Base-by-base conservation (phyloP, 2,329 filamentous ascomycete genomes). In the Ophiostoma novo-ulmi region DNA sequence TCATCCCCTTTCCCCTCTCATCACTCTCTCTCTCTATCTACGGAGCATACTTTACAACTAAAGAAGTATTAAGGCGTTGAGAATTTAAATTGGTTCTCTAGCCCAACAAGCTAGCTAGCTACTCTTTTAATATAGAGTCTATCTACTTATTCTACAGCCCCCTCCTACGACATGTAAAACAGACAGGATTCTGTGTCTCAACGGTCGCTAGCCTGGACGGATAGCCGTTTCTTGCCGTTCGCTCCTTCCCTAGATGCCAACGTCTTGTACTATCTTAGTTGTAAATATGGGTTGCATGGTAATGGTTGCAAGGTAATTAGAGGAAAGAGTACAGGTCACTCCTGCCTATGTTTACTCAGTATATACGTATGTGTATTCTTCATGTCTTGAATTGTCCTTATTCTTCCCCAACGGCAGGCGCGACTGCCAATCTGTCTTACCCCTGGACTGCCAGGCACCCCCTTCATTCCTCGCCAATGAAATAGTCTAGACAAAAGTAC, bases 1-100 rank as follows among this genome's bases (percentile, higher is more conserved):
- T 26, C 52, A 11, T 58, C 52, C 52, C 52, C 52, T 35, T 65
- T 65, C 63, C 63, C 63, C 63, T 65, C 63, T 65, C 63, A 65
- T 38, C 63, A 64, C 55, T 4, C 58, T 20, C 20, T 22, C 44
- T 20, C 26, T 35, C 63, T 64, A 3, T 14, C 5, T 65, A 39
- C 63, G 22, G n/a, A n/a, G 7, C n/a, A 48, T 11, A 39, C 38
- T 39, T 39, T 39, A 39, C 38, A 39, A 39, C 38, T 39, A 39
- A 39, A 39, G 11, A 39, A 13, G 38, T 39, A 39, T 13, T 48
- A 20, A n/a, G 52, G 52, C n/a, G 52, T 58, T 58, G n/a, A n/a
- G 4, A 55, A 58, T n/a, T 58, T 58, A 58, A 58, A 58, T 58
- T 58, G 52, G 22, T 22, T 22, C 10, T 48, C 44, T 17, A n/a